Conservation (phyloP, 2,329 filamentous ascomycete genomes). For the Clonostachys rhizophaga region DNA sequence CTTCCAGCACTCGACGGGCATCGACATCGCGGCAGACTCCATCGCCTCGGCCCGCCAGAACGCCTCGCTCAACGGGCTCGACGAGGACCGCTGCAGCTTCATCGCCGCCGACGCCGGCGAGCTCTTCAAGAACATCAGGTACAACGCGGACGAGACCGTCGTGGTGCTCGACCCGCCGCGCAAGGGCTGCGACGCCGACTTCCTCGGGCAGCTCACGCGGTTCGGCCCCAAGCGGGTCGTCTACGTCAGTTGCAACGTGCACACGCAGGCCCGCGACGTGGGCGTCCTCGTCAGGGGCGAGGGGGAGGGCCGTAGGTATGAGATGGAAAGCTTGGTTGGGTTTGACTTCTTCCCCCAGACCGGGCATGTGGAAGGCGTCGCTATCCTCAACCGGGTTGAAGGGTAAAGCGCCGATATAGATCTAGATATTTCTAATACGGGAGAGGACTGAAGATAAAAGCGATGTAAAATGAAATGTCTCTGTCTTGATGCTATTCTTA, state of each 20-base stretch:
- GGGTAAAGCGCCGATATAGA: neutral
- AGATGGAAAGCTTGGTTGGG: conserved; percentile 84
- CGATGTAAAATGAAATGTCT: neutral
- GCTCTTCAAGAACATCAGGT: conserved; percentile 73
- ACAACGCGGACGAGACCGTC: conserved; percentile 75
- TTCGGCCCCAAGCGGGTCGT: conserved; percentile 78
- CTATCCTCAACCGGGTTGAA: conserved; percentile 56
- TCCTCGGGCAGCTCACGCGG: conserved; percentile 72
- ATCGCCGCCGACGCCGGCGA: conserved; percentile 82
- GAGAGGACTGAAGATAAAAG: neutral
- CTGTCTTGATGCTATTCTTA: conserved; percentile 2
- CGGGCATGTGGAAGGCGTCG: conserved; percentile 64
- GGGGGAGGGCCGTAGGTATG: conserved; percentile 53
- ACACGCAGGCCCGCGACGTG: conserved; percentile 92
- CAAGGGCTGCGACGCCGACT: conserved; percentile 87
- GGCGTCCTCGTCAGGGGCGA: conserved; percentile 76
- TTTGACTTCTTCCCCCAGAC: conserved; percentile 98
- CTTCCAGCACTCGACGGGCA: conserved; percentile 81
- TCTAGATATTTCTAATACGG: neutral
- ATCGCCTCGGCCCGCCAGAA: conserved; percentile 78
- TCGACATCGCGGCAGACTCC: conserved; percentile 79
- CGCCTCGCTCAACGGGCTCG: conserved; percentile 69
- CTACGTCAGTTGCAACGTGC: conserved; percentile 97
- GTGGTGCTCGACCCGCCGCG: conserved; percentile 96
- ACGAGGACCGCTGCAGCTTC: conserved; percentile 68